Percentiles rank a stretch among this genome's conserved stretches.
Evolutionary conservation across 305 asterid species (phyloP).

Genomic region (Fraxinus floribunda): DNA sequence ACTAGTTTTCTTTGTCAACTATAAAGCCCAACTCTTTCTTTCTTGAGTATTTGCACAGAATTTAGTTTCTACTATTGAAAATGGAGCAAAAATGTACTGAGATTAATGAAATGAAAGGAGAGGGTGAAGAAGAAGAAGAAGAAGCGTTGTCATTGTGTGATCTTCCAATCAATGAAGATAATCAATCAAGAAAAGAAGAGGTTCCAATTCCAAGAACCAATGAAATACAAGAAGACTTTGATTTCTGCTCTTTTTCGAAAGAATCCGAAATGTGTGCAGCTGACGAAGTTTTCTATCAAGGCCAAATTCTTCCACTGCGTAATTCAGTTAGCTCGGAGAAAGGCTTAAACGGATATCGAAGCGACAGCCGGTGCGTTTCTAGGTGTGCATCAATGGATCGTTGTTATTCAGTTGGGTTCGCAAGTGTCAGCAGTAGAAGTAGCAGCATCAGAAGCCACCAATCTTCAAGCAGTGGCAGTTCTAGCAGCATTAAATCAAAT

Average conservation of each 20-base stretch:
- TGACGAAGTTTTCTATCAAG: conserved; percentile 71
- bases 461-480: conserved; percentile 40
- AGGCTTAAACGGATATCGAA: background rate
- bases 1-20: background rate
- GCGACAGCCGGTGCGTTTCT: conserved; percentile 24
- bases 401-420: conserved; percentile 32
- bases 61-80: background rate
- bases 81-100: conserved; percentile 16
- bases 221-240: conserved; percentile 49
- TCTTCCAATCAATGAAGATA: conserved; percentile 57
- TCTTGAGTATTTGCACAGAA: background rate
- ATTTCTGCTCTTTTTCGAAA: conserved; percentile 46
- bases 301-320: conserved; percentile 71
- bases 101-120: background rate
- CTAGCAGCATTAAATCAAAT: conserved; percentile 25
- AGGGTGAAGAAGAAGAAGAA: conserved; percentile 47
- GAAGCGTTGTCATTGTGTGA: conserved; percentile 77
- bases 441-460: conserved; percentile 54
- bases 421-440: conserved; percentile 68
- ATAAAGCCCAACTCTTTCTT: conserved; percentile 14
- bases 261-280: conserved; percentile 78
- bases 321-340: conserved; percentile 49
- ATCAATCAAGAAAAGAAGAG: conserved; percentile 26
- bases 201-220: background rate
- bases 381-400: conserved; percentile 64